A percentile compares a stretch with the other conserved stretches of the same genome.
These are phyloP conservation scores for Dioscorea cayenensis DNA, from an alignment of 116 monocot genomes.

Conservation along the genomic window DNA sequence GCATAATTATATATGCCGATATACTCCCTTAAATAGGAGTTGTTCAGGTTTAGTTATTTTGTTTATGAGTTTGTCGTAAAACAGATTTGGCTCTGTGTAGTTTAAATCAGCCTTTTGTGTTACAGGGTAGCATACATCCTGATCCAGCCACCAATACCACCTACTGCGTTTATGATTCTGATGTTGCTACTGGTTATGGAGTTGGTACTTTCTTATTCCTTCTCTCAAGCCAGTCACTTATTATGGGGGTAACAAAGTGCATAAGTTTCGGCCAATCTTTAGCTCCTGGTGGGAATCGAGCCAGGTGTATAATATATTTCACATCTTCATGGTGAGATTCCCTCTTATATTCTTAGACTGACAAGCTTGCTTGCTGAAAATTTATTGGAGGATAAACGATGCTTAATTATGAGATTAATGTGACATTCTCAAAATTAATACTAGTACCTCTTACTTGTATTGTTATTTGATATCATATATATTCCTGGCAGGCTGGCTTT, in stretches of 20 bases:
- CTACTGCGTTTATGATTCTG: slow-evolving; percentile 83
- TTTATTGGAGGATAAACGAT: background rate
- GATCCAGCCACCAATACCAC: slow-evolving; percentile 46
- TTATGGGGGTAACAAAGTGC: slow-evolving; percentile 91
- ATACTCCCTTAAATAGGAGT: background rate
- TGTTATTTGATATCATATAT: background rate
- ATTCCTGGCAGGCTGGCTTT: slow-evolving; percentile 60
- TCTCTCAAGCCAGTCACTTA: slow-evolving; percentile 55
- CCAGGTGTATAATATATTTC: slow-evolving; percentile 97
- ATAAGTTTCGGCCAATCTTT: slow-evolving; percentile 88
- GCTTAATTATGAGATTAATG: background rate
- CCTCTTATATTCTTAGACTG: background rate
- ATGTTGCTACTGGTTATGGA: slow-evolving; percentile 95
- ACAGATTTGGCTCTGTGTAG: background rate
- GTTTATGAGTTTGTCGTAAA: background rate
- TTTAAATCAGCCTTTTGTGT: background rate
- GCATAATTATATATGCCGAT: background rate
- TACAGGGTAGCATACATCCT: slow-evolving; percentile 55
- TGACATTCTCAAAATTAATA: background rate
- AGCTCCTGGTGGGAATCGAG: slow-evolving; percentile 75
- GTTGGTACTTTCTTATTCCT: slow-evolving; percentile 89
- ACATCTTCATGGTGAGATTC: slow-evolving; percentile 71
- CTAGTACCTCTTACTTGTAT: background rate
- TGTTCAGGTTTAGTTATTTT: background rate
- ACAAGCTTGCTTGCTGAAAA: background rate